Conservation (phyloP, 176 grass and related monocot species). For the Carex kokanica region DNA sequence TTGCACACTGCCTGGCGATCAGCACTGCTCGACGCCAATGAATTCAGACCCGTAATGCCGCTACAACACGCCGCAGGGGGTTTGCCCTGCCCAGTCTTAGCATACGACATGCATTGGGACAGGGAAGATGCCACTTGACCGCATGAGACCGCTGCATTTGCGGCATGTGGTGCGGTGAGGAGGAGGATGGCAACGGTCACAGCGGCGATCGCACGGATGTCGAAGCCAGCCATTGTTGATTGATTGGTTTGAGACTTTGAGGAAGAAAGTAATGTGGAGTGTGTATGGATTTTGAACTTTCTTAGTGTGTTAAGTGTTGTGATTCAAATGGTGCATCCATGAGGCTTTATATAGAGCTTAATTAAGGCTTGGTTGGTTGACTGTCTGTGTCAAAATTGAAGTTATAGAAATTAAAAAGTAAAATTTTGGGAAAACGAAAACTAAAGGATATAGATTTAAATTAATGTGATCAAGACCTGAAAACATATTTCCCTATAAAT, state of each 20-base stretch:
- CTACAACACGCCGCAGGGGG: conserved; percentile 20
- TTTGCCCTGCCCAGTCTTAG: neutral
- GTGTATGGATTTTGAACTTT: neutral
- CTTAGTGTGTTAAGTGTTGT: neutral
- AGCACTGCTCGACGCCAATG: neutral
- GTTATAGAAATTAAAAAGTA: too few relatives aligned
- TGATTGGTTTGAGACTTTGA: neutral
- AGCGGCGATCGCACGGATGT: conserved; percentile 12
- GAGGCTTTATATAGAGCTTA: neutral
- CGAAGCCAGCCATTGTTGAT: conserved; percentile 26
- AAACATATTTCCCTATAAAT: too few relatives aligned
- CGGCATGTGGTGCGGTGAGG: neutral
- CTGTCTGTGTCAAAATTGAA: neutral
- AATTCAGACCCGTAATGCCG: neutral
- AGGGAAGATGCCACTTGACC: conserved; percentile 10
- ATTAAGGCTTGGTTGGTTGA: neutral
- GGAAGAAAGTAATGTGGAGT: neutral
- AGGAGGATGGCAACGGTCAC: conserved; percentile 14
- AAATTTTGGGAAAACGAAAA: too few relatives aligned
- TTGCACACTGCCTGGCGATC: conserved; percentile 36
- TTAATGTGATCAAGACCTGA: too few relatives aligned
- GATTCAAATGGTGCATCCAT: neutral
- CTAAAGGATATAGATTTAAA: too few relatives aligned
- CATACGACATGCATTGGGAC: conserved; percentile 25
- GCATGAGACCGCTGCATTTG: conserved; percentile 20